phyloP scores from a whole-genome alignment of 176 grass and related monocot species.

The Stipa capillata region DNA sequence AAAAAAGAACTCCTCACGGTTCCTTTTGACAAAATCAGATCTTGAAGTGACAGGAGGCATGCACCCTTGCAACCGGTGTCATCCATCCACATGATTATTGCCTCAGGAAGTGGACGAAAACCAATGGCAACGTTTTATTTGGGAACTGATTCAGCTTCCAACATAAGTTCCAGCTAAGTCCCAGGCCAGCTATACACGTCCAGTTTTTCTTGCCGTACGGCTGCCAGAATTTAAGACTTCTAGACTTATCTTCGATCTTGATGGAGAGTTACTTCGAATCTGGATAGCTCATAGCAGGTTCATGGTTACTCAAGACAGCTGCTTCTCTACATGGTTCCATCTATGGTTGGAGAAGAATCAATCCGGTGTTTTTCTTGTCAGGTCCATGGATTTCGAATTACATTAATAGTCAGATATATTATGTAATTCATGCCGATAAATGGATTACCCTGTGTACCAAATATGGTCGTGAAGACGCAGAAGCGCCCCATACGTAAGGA shows the following conservation, averaged over 20 bases:
- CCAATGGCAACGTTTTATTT: not conserved
- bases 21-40: slow-evolving; percentile 41
- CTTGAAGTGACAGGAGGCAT: slow-evolving; percentile 24
- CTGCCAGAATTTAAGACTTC: not conserved
- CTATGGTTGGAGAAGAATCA: not conserved
- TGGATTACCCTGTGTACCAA: too few relatives aligned
- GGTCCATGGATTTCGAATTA: not conserved
- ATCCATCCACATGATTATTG: not conserved
- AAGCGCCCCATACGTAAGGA: too few relatives aligned
- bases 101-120: not conserved
- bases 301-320: slow-evolving; percentile 12
- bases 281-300: too few relatives aligned
- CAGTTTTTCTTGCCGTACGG: not conserved
- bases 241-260: not conserved
- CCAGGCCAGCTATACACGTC: not conserved
- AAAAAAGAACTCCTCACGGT: not conserved
- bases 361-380: not conserved
- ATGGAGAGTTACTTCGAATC: not conserved
- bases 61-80: not conserved
- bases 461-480: too few relatives aligned
- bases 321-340: not conserved
- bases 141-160: too few relatives aligned
- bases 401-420: not conserved
- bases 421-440: not conserved
- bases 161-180: not conserved